Percentiles rank a stretch among this genome's conserved stretches.
Evolutionary conservation across 208 protist species (phyloP).

Genomic region (Leptomonas seymouri): DNA sequence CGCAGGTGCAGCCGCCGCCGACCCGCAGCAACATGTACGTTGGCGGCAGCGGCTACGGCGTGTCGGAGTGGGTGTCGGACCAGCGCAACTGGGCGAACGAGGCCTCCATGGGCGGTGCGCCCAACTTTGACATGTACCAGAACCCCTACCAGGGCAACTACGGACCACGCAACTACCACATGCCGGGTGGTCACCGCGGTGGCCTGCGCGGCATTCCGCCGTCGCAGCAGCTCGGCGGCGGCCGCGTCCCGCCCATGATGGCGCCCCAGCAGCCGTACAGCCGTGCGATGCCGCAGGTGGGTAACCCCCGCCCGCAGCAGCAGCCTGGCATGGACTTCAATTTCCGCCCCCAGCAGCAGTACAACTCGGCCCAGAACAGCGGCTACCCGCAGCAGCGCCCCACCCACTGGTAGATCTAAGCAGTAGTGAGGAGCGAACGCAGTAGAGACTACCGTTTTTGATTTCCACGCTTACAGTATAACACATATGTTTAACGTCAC

Average conservation of each 20-base stretch:
- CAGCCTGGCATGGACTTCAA: conserved; percentile 23
- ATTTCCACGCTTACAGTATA: too few species aligned
- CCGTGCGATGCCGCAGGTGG: conserved; percentile 21
- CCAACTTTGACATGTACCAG: conserved; percentile 21
- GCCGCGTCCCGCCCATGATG: conserved; percentile 39
- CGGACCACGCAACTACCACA: conserved; percentile 15
- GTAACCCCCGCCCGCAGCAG: conserved; percentile 22
- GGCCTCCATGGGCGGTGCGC: conserved; percentile 18
- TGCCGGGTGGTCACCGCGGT: conserved; percentile 11
- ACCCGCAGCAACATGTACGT: conserved; percentile 32
- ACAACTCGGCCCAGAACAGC: conserved; percentile 25
- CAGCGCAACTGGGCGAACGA: conserved; percentile 31
- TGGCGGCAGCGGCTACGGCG: conserved; percentile 21
- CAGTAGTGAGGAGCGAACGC: neutral
- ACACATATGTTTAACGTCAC: too few species aligned
- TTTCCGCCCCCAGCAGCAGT: conserved; percentile 31
- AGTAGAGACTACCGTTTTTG: too few species aligned
- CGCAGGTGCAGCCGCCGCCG: conserved; percentile 27
- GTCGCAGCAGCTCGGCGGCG: conserved; percentile 29
- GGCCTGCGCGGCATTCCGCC: conserved; percentile 17
- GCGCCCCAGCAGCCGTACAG: conserved; percentile 23
- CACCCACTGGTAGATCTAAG: conserved; percentile 23
- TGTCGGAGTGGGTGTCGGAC: conserved; percentile 19
- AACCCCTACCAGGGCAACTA: conserved; percentile 19
- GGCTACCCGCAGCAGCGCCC: conserved; percentile 33